phyloP scores from a whole-genome alignment of 768 basidiomycete species.

The Collybiopsis confluens region DNA sequence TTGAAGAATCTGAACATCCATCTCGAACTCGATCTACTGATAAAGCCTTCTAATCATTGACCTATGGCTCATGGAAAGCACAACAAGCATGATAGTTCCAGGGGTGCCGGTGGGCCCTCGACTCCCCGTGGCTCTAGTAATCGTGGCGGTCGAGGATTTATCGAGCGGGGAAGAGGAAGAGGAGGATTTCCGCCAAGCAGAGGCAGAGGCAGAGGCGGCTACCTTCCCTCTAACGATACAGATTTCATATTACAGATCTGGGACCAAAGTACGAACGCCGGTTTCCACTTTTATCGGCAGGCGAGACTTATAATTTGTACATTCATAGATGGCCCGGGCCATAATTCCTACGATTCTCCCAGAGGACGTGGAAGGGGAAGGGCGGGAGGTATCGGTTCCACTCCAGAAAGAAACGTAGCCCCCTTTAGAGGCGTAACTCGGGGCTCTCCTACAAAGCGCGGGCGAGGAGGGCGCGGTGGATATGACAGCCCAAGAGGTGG shows the following conservation, averaged over 20 bases:
- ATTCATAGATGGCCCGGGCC: neutral
- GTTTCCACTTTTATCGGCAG: neutral
- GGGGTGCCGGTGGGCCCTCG: neutral
- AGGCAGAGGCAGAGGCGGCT: constrained; percentile 21
- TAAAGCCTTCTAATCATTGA: neutral
- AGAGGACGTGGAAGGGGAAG: constrained; percentile 10
- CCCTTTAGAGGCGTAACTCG: neutral
- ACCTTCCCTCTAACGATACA: constrained; percentile 16
- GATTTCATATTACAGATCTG: constrained; percentile 24
- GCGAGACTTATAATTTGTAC: neutral
- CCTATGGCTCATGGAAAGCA: constrained; percentile 4
- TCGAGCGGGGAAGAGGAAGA: constrained; percentile 22
- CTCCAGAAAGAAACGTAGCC: neutral
- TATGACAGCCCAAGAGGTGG: constrained; percentile 17
- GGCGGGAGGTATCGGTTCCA: constrained; percentile 18
- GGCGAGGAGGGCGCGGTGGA: constrained; percentile 22
- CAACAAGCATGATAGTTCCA: neutral
- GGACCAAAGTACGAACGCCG: constrained; percentile 12
- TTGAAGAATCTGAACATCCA: neutral
- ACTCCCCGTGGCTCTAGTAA: neutral
- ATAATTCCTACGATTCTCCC: neutral
- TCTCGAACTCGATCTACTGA: neutral
- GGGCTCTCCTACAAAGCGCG: constrained; percentile 14
- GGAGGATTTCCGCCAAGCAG: constrained; percentile 15
- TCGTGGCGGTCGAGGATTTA: constrained; percentile 16